These are phyloP conservation scores for Penicillium sp. DNA, from an alignment of 2,329 filamentous ascomycete species.

Conservation along the genomic window DNA sequence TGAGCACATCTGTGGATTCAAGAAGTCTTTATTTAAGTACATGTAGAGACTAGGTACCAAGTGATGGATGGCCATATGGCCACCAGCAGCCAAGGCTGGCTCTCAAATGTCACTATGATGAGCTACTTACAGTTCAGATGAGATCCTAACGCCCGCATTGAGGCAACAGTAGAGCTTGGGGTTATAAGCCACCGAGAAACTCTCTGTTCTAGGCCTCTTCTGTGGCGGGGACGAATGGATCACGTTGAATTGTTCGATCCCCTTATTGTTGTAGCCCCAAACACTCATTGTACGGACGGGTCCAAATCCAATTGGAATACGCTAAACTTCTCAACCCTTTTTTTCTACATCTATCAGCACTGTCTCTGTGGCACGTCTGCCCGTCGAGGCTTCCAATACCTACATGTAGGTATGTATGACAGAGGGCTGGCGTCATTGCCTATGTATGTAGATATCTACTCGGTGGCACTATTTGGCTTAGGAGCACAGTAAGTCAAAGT, in stretches of 20 bases:
- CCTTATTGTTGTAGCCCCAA: background rate
- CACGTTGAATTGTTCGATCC: background rate
- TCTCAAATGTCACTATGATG: constrained; percentile 9
- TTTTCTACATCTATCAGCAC: background rate
- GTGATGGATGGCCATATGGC: background rate
- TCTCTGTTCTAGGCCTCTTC: constrained; percentile 3
- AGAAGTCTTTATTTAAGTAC: constrained; percentile 3
- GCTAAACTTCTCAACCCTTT: background rate
- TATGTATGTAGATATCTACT: background rate
- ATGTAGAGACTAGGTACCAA: background rate
- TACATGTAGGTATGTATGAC: too few relatives aligned
- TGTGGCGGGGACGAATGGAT: background rate
- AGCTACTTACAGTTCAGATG: background rate
- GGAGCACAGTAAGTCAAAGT: background rate
- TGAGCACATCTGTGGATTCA: background rate
- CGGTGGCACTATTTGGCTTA: background rate
- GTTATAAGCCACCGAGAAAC: background rate
- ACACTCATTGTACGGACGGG: background rate
- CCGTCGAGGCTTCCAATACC: background rate
- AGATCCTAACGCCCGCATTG: background rate
- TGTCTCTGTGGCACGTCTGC: background rate
- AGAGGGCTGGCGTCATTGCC: background rate
- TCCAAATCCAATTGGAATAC: background rate
- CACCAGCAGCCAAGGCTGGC: background rate
- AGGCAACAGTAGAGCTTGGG: background rate